These are phyloP conservation scores for Breynia disticha DNA, from an alignment of 441 rosid species.

Conservation along the genomic window DNA sequence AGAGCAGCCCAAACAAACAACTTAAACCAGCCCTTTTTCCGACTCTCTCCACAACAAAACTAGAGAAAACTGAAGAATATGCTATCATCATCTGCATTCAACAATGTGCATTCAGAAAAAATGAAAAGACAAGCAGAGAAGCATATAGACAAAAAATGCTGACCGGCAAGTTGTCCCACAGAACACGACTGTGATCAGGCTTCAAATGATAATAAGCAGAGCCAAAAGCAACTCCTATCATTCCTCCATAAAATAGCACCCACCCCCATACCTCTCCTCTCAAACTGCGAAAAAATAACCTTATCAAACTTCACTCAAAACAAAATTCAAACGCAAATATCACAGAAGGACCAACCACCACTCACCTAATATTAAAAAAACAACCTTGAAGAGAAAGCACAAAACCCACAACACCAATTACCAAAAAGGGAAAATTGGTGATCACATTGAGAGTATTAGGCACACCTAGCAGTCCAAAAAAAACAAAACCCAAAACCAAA, in stretches of 20 bases:
- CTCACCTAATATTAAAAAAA: constrained; percentile 57
- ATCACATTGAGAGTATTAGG: constrained; percentile 83
- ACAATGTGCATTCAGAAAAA: constrained; percentile 16
- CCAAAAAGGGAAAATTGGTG: constrained; percentile 73
- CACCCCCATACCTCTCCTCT: constrained; percentile 74
- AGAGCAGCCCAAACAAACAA: constrained; percentile 44
- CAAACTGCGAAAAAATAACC: constrained; percentile 35
- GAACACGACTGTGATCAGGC: constrained; percentile 56
- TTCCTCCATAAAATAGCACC: constrained; percentile 63
- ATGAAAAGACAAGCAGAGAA: constrained; percentile 1
- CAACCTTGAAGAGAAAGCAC: constrained; percentile 59
- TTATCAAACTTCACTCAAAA: neutral
- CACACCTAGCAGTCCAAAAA: constrained; percentile 42
- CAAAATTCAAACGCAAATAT: neutral
- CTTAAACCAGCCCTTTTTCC: constrained; percentile 49
- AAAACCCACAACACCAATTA: constrained; percentile 72
- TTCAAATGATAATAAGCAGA: constrained; percentile 82
- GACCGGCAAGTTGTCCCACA: constrained; percentile 81
- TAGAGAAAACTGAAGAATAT: constrained; percentile 69
- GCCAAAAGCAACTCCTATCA: constrained; percentile 64
- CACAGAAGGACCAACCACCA: constrained; percentile 3
- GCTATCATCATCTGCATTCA: constrained; percentile 79
- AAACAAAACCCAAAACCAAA: constrained; percentile 11
- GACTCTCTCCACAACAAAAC: constrained; percentile 76
- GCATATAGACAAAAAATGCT: constrained; percentile 22